phyloP scores from a whole-genome alignment of 805 yeast species.

The Saccharomycopsis fodiens region DNA sequence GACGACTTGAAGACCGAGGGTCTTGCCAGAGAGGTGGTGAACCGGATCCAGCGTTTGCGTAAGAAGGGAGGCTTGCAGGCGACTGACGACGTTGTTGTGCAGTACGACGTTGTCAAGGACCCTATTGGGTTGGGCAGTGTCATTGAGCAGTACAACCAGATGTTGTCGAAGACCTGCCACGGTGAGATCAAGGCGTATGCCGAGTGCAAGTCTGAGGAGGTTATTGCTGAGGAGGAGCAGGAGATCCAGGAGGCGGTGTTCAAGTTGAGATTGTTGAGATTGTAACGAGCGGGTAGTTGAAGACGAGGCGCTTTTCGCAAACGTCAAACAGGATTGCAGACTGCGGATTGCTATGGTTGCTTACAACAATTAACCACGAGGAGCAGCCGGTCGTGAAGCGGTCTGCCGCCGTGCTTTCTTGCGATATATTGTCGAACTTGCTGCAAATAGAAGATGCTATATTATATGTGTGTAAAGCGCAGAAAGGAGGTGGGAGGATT shows the following conservation, averaged over 20 bases:
- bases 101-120: conserved; percentile 58
- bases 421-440: too few species aligned
- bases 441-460: too few species aligned
- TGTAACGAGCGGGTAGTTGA: too few species aligned
- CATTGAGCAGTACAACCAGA: conserved; percentile 53
- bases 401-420: too few species aligned
- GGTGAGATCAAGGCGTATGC: conserved; percentile 37
- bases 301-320: too few species aligned
- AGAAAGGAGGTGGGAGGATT: too few species aligned
- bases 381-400: too few species aligned
- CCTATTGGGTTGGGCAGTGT: conserved; percentile 58
- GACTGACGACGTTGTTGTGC: conserved; percentile 89
- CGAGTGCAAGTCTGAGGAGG: conserved; percentile 34
- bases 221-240: conserved; percentile 87
- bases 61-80: conserved; percentile 93
- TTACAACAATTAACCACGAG: too few species aligned
- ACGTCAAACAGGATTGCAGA: too few species aligned
- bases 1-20: conserved; percentile 91
- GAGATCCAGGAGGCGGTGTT: conserved; percentile 71
- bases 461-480: too few species aligned
- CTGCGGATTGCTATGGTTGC: too few species aligned
- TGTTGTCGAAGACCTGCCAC: conserved; percentile 74
- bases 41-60: conserved; percentile 95
- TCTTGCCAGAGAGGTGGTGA: conserved; percentile 89
- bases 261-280: conserved; percentile 66